phyloP scores from a whole-genome alignment of 768 basidiomycete species.

The Auricularia sp. region DNA sequence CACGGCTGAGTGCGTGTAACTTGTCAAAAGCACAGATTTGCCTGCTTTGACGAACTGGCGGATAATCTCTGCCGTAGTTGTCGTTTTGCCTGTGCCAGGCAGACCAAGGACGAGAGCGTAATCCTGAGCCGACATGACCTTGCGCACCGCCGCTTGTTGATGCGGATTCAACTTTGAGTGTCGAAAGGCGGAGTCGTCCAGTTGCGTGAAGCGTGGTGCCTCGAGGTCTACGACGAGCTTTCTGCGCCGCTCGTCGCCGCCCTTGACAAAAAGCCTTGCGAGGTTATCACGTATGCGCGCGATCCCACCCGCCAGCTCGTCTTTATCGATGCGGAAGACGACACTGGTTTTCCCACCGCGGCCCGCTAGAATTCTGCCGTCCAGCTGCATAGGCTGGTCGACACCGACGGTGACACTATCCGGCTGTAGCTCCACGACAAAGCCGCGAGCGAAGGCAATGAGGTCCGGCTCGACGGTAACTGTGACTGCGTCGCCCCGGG shows the following conservation, averaged over 20 bases:
- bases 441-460: conserved; percentile 77
- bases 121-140: conserved; percentile 70
- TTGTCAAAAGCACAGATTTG: conserved; percentile 80
- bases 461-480: conserved; percentile 81
- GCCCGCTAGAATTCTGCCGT: conserved; percentile 33
- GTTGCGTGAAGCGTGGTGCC: conserved; percentile 48
- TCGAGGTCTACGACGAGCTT: conserved; percentile 75
- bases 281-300: conserved; percentile 84
- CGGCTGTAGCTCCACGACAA: conserved; percentile 61
- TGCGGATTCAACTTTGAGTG: conserved; percentile 50
- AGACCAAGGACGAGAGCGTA: conserved; percentile 92
- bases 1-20: conserved; percentile 96
- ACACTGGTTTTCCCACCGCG: conserved; percentile 15
- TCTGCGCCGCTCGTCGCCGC: conserved; percentile 58
- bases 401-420: conserved; percentile 64
- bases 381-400: conserved; percentile 61
- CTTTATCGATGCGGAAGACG: conserved; percentile 84
- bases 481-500: conserved; percentile 69
- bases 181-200: conserved; percentile 12
- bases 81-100: conserved; percentile 98
- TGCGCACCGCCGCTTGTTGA: conserved; percentile 62
- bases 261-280: conserved; percentile 74
- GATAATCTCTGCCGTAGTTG: conserved; percentile 84
- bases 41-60: conserved; percentile 64
- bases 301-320: conserved; percentile 83